Evolutionary conservation across 768 basidiomycete genomes (phyloP).

Genomic region (Phaeotremella fagi): DNA sequence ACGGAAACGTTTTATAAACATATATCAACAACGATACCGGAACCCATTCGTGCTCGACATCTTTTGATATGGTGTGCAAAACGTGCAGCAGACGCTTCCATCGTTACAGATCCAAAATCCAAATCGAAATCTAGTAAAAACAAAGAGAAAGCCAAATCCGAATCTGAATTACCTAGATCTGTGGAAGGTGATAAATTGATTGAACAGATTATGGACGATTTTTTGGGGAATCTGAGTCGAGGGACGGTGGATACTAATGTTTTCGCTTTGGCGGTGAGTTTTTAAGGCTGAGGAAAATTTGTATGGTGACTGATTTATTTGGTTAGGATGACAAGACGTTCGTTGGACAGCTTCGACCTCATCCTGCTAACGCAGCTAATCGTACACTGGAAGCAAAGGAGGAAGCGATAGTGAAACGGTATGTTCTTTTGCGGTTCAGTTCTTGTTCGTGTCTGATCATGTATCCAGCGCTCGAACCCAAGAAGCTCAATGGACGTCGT

Average conservation of each 20-base stretch:
- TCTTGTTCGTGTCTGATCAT: background rate
- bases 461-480: constrained; percentile 30
- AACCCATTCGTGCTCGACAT: constrained; percentile 42
- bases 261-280: constrained; percentile 30
- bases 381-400: constrained; percentile 26
- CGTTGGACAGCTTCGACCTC: constrained; percentile 25
- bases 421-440: constrained; percentile 4
- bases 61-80: constrained; percentile 42
- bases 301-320: background rate
- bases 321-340: background rate
- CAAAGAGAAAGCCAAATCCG: constrained; percentile 25
- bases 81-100: constrained; percentile 26
- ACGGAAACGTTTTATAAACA: constrained; percentile 38
- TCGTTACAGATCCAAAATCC: background rate
- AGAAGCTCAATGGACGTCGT: constrained; percentile 27
- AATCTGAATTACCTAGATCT: constrained; percentile 17
- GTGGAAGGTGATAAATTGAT: constrained; percentile 41
- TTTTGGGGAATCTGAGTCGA: constrained; percentile 29
- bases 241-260: constrained; percentile 45
- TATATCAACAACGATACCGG: constrained; percentile 36
- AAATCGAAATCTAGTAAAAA: constrained; percentile 9
- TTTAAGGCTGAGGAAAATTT: background rate
- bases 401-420: constrained; percentile 33
- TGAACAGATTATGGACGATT: constrained; percentile 41
- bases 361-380: constrained; percentile 44